A percentile compares a stretch with the other conserved stretches of the same genome.
Conservation (phyloP, 257 asterid species). For the Petrea volubilis region DNA sequence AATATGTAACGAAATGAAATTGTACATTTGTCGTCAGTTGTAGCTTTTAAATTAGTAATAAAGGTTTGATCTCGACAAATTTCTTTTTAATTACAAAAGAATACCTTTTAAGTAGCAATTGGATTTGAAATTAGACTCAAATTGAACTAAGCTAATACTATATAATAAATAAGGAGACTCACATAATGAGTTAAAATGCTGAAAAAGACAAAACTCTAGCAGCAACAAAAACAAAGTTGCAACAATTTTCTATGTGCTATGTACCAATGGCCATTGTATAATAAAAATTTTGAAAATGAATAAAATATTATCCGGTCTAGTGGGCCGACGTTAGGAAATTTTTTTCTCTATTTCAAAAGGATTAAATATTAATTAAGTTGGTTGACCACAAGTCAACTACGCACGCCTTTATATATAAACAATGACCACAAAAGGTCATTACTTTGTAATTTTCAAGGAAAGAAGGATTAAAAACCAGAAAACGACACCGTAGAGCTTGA, state of each 20-base stretch:
- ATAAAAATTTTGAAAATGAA: not conserved
- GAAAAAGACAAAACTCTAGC: not conserved
- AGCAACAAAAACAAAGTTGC: not conserved
- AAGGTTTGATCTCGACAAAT: too few species aligned
- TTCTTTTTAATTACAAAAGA: too few species aligned
- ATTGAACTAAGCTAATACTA: too few species aligned
- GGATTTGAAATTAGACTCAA: too few species aligned
- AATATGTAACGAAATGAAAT: too few species aligned
- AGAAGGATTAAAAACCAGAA: too few species aligned
- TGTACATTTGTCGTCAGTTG: too few species aligned
- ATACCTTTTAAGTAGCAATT: too few species aligned
- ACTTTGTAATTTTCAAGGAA: too few species aligned
- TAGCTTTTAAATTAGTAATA: too few species aligned
- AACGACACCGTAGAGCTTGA: not conserved
- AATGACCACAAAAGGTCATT: too few species aligned
- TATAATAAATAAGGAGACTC: not conserved
- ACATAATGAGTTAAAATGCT: not conserved
- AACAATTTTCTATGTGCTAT: slow-evolving; percentile 4
- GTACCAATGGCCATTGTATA: slow-evolving; percentile 3
- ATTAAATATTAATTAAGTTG: too few species aligned
- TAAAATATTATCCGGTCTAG: not conserved
- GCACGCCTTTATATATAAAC: not conserved
- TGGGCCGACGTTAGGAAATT: slow-evolving; percentile 9
- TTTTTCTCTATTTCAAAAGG: not conserved
- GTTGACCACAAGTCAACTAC: slow-evolving; percentile 18